A percentile compares a stretch with the other conserved stretches of the same genome.
phyloP scores from a whole-genome alignment of 2,329 filamentous ascomycete species.

The Ceratocystiopsis minuta region DNA sequence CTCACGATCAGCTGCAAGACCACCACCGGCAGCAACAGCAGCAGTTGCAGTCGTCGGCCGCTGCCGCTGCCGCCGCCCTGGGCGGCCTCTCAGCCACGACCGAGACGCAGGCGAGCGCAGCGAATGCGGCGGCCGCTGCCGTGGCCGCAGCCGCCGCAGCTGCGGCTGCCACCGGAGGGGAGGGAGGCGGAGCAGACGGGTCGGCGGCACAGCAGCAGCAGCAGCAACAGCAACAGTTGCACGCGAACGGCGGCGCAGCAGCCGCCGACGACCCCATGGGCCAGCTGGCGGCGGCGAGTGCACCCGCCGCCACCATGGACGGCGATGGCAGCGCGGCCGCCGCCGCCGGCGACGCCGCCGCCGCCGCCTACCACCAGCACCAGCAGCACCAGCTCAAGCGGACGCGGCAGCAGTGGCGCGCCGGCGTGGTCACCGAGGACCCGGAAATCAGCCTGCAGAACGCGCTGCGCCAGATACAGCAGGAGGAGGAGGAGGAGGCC shows the following conservation, averaged over 20 bases:
- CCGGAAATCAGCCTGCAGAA: slow-evolving; percentile 41
- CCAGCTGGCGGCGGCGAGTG: too few relatives aligned
- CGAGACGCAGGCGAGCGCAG: slow-evolving; percentile 3
- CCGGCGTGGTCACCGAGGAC: slow-evolving; percentile 24
- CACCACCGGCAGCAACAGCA: too few relatives aligned
- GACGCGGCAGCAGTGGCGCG: too few relatives aligned
- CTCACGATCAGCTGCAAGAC: too few relatives aligned
- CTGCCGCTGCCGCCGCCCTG: slow-evolving; percentile 1
- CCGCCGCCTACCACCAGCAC: slow-evolving; percentile 10
- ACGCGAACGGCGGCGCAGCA: neutral
- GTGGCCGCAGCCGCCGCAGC: slow-evolving; percentile 9
- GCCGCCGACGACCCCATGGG: too few relatives aligned
- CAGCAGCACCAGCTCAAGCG: slow-evolving; percentile 1
- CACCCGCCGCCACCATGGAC: too few relatives aligned
- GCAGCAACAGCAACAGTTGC: slow-evolving; percentile 4
- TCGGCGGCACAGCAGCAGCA: slow-evolving; percentile 2
- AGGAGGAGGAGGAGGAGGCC: slow-evolving; percentile 40
- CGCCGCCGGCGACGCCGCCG: slow-evolving; percentile 6
- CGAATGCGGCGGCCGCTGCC: slow-evolving; percentile 6
- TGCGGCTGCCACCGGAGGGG: slow-evolving; percentile 1
- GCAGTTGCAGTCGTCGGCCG: slow-evolving; percentile 17
- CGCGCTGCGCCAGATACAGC: slow-evolving; percentile 37
- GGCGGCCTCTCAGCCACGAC: neutral
- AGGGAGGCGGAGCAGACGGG: neutral
- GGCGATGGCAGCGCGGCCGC: slow-evolving; percentile 3